Evolutionary conservation across 2,329 filamentous ascomycete genomes (phyloP).

Genomic region (Venturia nashicola): DNA sequence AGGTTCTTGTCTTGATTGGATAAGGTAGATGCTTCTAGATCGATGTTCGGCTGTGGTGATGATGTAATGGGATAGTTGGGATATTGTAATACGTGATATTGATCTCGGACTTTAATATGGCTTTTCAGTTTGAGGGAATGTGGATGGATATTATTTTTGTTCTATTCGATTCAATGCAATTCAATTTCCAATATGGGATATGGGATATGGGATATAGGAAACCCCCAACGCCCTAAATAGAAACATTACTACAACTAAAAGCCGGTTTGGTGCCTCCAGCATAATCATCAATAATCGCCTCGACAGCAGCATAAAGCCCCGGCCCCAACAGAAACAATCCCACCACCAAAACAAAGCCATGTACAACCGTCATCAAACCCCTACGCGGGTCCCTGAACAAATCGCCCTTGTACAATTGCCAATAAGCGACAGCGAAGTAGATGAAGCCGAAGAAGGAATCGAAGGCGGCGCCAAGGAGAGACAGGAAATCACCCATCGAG

Average conservation of each 20-base stretch:
- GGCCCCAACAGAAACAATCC: constrained; percentile 40
- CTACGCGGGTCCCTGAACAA: constrained; percentile 26
- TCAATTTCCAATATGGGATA: too few relatives aligned
- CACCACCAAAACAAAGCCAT: constrained; percentile 32
- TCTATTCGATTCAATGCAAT: too few relatives aligned
- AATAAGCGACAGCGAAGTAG: constrained; percentile 39
- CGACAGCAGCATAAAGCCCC: constrained; percentile 39
- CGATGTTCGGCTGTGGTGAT: too few relatives aligned
- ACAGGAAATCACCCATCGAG: constrained; percentile 39
- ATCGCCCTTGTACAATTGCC: constrained; percentile 28
- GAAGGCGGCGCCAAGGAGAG: constrained; percentile 34
- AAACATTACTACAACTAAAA: constrained; percentile 37
- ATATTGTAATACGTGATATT: too few relatives aligned
- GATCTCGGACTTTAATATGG: too few relatives aligned
- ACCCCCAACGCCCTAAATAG: too few relatives aligned
- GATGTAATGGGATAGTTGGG: too few relatives aligned
- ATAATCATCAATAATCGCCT: constrained; percentile 41
- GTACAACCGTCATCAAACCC: constrained; percentile 31
- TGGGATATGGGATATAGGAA: too few relatives aligned
- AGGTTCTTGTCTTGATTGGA: too few relatives aligned
- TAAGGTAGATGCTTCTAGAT: too few relatives aligned
- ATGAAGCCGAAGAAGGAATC: constrained; percentile 41
- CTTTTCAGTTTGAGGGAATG: too few relatives aligned
- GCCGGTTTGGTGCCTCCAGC: constrained; percentile 30
- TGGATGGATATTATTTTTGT: too few relatives aligned